Percentiles rank a stretch among this genome's conserved stretches.
Evolutionary conservation across 2,329 filamentous ascomycete species (phyloP).

Genomic region (Hymenoscyphus salicellus): DNA sequence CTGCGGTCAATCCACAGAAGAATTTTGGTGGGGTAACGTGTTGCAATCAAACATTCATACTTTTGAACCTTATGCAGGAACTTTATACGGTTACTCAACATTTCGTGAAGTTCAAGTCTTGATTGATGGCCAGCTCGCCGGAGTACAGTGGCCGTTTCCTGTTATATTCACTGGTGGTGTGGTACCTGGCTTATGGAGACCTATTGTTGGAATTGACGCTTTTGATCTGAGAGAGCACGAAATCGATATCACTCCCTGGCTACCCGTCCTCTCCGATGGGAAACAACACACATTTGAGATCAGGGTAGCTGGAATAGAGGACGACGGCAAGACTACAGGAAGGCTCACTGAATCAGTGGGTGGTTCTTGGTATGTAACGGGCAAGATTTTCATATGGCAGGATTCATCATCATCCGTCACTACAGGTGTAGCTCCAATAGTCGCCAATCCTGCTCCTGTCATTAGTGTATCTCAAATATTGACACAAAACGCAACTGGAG

Average conservation of each 20-base stretch:
- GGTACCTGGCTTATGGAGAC: slow-evolving; percentile 72
- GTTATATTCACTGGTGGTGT: slow-evolving; percentile 80
- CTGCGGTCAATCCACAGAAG: slow-evolving; percentile 71
- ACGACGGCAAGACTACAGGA: slow-evolving; percentile 48
- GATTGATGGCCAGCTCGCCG: slow-evolving; percentile 70
- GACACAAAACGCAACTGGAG: slow-evolving; percentile 47
- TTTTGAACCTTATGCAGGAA: slow-evolving; percentile 56
- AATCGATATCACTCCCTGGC: slow-evolving; percentile 76
- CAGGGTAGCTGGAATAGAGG: slow-evolving; percentile 61
- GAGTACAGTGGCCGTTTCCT: slow-evolving; percentile 77
- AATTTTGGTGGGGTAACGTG: slow-evolving; percentile 85
- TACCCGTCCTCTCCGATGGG: slow-evolving; percentile 67
- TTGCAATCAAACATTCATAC: slow-evolving; percentile 57
- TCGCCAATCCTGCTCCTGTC: slow-evolving; percentile 39
- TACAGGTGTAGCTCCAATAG: slow-evolving; percentile 43
- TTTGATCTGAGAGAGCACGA: slow-evolving; percentile 78
- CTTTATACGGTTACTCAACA: slow-evolving; percentile 64
- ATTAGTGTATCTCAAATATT: slow-evolving; percentile 51
- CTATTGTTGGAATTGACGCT: slow-evolving; percentile 73
- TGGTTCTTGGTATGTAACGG: slow-evolving; percentile 72
- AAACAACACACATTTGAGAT: slow-evolving; percentile 65
- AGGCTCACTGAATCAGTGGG: slow-evolving; percentile 54
- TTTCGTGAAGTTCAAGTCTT: slow-evolving; percentile 76
- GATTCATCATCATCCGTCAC: slow-evolving; percentile 52
- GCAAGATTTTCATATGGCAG: slow-evolving; percentile 78